Base-by-base conservation (phyloP, 225 moss, liverwort and hornwort genomes). In the Lunularia cruciata region DNA sequence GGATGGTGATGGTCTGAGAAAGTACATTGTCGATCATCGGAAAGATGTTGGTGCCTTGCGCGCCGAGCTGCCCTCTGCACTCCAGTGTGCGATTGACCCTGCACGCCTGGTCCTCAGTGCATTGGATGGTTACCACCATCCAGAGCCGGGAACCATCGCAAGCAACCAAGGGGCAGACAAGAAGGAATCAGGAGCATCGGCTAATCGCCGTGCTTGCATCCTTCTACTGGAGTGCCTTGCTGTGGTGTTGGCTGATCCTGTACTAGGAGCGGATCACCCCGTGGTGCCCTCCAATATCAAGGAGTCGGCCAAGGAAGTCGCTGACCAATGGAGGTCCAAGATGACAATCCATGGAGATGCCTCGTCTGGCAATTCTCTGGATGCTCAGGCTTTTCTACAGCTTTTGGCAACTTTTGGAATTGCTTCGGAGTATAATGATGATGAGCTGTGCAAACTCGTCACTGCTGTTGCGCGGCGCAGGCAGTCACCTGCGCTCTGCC, bases 381-480 rank as follows among this genome's bases (percentile, higher is more conserved):
- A 99, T 91, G 98, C 98, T 86, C 98, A 99, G 89, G 91, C 98
- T 85, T 99, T 99, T 84, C 90, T 99, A 74, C 93, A 93, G 89
- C 98, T 99, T 82, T 80, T 99, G 98, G 98, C 98, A 86, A 99
- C 91, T 77, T 99, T 99, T 86, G 98, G 93, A 80, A 99, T 99
- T 93, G 98, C 98, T 85, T 77, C 89, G 89, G 93, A 99, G 98
- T 99, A 93, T 86, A 89, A 99, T 73, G 98, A 99, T 91, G 98
- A 99, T 73, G 98, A 99, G 93, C 98, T 99, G 85, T 99, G 98
- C 89, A 99, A 91, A 99, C 98, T 99, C 85, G 98, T 99, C 98
- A 99, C 93, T 77, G 98, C 93, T 78, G 98, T 93, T 73, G 98
- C 98, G 84, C 86, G 98, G 89, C 98, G 98, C 93, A 99, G 98